These are phyloP conservation scores for Schwanniomyces polymorphus DNA, from an alignment of 805 yeast species.

Conservation along the genomic window DNA sequence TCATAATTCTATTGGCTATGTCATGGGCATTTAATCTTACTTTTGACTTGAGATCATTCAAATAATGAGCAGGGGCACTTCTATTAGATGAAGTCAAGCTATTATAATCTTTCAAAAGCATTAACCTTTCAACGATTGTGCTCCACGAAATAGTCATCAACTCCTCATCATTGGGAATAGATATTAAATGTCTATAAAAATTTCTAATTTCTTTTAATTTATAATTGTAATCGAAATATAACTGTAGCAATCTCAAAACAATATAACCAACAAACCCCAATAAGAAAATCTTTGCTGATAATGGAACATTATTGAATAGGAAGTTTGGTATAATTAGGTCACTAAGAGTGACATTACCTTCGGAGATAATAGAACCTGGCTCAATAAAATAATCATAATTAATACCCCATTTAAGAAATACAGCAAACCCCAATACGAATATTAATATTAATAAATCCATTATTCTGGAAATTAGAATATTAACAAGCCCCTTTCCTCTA, in stretches of 20 bases:
- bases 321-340: constrained; percentile 44
- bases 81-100: constrained; percentile 53
- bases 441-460: constrained; percentile 73
- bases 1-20: constrained; percentile 93
- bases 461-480: constrained; percentile 66
- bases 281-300: constrained; percentile 54
- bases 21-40: constrained; percentile 86
- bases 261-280: constrained; percentile 61
- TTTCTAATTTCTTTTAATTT: constrained; percentile 71
- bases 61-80: constrained; percentile 21
- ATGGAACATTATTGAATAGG: constrained; percentile 41
- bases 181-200: constrained; percentile 72
- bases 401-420: constrained; percentile 80
- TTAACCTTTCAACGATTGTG: constrained; percentile 71
- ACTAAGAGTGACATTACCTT: constrained; percentile 24
- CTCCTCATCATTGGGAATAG: constrained; percentile 70
- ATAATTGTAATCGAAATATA: constrained; percentile 57
- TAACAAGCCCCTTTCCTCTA: constrained; percentile 78
- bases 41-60: constrained; percentile 63
- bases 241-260: constrained; percentile 50
- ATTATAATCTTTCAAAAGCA: constrained; percentile 76
- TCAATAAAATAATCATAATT: constrained; percentile 47
- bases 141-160: constrained; percentile 94
- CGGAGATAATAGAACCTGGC: constrained; percentile 20
- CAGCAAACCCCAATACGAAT: constrained; percentile 77